Base-by-base conservation (phyloP, 2,329 filamentous ascomycete genomes). In the Fusarium lateritium region DNA sequence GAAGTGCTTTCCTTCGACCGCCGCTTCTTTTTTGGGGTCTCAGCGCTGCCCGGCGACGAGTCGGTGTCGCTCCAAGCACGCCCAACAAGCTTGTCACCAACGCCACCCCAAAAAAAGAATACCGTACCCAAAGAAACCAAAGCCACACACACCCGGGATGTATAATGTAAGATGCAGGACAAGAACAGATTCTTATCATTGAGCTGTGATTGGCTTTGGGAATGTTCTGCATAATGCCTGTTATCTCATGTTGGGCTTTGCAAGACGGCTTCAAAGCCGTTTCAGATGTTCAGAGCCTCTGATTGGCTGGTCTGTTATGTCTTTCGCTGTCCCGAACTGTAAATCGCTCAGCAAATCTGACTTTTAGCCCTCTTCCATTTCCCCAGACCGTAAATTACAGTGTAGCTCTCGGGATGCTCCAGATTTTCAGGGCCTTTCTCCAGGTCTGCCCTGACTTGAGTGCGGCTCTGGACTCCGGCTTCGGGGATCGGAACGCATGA, bases 221-320 rank as follows among this genome's bases (percentile, higher is more conserved):
- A 45, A 71, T 73, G 75, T 66, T 72, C 76, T 76, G 74, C 76
- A 78, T 78, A 78, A 78, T 78, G 76, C 71, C 62, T 72, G 76
- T 76, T 74, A 74, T 74, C 70, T 72, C 72, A 74, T 49, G 65
- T 71, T 70, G 61, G 54, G 56, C 49, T 67, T 50, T 36, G 59
- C 40, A 54, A 39, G 49, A 65, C 55, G 60, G 60, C 62, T 57
- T 58, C 50, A 50, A 65, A 70, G 65, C 65, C 67, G 72, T 73
- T 71, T 61, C 60, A 65, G 54, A 52, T 50, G 39, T 53, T 5
- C 40, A 46, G 45, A 28, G 51, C 28, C 28, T 56, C 55, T 66
- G 63, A 57, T 65, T 62, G 56, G 64, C 26, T 63, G 28, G 42
- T 42, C 40, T 24, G 21, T 42, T 14, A 7, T 5, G 21, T 42